Base-by-base conservation (phyloP, 1,139 yeast genomes). In the Zygoascus hellenicus region DNA sequence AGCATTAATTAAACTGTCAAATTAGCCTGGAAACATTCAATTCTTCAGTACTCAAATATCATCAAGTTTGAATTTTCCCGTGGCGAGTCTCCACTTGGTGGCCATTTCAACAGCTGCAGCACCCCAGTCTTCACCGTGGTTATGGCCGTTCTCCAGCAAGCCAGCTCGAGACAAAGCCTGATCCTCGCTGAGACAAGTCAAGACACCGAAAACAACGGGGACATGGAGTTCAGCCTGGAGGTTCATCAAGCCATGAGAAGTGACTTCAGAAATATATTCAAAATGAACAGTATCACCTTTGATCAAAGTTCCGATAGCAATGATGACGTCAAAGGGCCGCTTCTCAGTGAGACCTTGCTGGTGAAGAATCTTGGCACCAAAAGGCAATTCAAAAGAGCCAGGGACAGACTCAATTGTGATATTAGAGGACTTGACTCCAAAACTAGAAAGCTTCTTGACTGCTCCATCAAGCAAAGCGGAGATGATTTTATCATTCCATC, bases 41-140 rank as follows among this genome's bases (percentile, higher is more conserved):
- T 4, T 19, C 13, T 34, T 16, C 13, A 14, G 11, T 6, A 2
- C 11, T 34, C 15, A 15, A 15, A 34, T 33, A 33, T 33, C 10
- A n/a, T 33, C 37, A 3, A 36, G 11, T 7, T 34, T 36, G 16
- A n/a, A 4, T 36, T 10, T 36, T 36, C 22, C 30, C n/a, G 45
- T 41, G 32, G 48, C 54, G 10, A 37, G 38, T 29, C 43, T 50
- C 54, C 55, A 51, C 54, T 64, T 65, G 49, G 45, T 42, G 22
- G 63, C 81, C 97, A 89, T 90, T 71, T 92, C 98, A 34, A 92
- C 96, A n/a, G 97, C 97, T 51, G 97, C 97, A 40, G 95, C 92
- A 58, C 95, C 98, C 97, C 97, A 92, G 67, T 92, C 97, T 62
- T 79, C 88, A 54, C 98, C 98, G 63, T 92, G 98, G 71, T 92